Evolutionary conservation across 306 rosid genomes (phyloP), one percentile per base, ranked within the genome.

Genomic region (Cucurbita moschata): DNA sequence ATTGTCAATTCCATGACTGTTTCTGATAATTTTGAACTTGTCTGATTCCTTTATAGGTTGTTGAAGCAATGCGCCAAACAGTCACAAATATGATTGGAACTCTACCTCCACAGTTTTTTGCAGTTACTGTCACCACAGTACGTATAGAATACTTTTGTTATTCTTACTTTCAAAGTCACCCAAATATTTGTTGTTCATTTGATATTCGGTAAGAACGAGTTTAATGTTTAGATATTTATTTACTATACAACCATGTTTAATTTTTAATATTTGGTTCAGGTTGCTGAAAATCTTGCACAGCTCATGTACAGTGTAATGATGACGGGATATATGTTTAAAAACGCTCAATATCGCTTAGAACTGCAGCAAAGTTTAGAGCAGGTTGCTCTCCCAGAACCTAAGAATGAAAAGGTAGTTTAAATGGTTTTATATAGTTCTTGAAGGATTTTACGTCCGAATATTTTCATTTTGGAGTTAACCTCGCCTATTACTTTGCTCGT

Each of bases 11-110:
- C 42, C 10, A 26, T 26, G 39, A 8, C 14, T 46, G 44, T 13
- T 57, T 47, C 69, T 26, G 37, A 6, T 47, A 62, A 35, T 51
- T 46, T 65, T 56, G 54, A 38, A 75, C 78, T 51, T 58, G 72
- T 62, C 14, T 37, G 62, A 21, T 76, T 37, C 23, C n/a, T 49
- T 51, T 75, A 60, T 82, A 94, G 99, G 96, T 94, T 57, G 97
- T 91, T 75, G 99, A 86, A 79, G 99, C 99, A 8, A 94, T 94
- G 97, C 92, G 99, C 66, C 92, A 94, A 58, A 94, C 99, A 5
- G 99, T 94, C 80, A 89, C 99, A 73, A 94, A 94, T 80, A 89
- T 94, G 97, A 91, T 94, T 77, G 99, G 99, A 78, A 87, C 97
- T 8, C 87, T 94, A 23, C 99, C 99, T 63, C 97, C 96, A 54